Conservation (phyloP, 129 eudicot genomes). For the Rutidosis leptorrhynchoides region DNA sequence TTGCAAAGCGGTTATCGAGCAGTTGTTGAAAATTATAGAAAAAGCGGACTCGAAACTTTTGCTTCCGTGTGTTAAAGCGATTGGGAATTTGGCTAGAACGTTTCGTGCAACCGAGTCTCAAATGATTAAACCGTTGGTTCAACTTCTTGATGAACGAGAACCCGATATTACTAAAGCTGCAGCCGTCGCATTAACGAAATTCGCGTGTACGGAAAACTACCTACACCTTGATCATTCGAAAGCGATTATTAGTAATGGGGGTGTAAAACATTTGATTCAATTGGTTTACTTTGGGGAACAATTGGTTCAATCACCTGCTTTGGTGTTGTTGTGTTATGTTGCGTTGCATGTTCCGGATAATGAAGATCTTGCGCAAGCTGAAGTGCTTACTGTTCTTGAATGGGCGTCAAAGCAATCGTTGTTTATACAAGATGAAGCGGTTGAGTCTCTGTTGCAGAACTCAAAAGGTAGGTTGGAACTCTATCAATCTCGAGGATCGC, state of each 20-base stretch:
- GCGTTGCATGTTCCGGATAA: conserved; percentile 40
- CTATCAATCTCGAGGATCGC: conserved; percentile 43
- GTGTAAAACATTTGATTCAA: conserved; percentile 37
- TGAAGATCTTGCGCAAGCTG: conserved; percentile 43
- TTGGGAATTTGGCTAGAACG: conserved; percentile 41
- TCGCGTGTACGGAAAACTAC: conserved; percentile 35
- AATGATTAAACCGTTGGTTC: conserved; percentile 41
- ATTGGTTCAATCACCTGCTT: conserved; percentile 34
- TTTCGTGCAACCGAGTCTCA: conserved; percentile 40
- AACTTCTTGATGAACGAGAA: conserved; percentile 42
- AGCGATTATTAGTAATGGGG: conserved; percentile 36
- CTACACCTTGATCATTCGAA: conserved; percentile 44
- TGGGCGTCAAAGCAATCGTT: conserved; percentile 40
- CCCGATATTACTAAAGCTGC: conserved; percentile 34
- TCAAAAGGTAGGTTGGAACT: conserved; percentile 41
- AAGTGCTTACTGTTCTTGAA: conserved; percentile 40
- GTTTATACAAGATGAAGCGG: conserved; percentile 33
- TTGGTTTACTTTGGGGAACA: conserved; percentile 43
- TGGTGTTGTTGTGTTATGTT: conserved; percentile 36
- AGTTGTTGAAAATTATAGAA: conserved; percentile 27
- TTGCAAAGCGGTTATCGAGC: conserved; percentile 44
- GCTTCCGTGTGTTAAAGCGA: conserved; percentile 37
- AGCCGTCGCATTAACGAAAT: conserved; percentile 29
- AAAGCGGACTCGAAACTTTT: conserved; percentile 39
- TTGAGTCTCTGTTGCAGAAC: conserved; percentile 30